Conservation (phyloP, 2,329 filamentous ascomycete species). For the Aspergillus ibericus region DNA sequence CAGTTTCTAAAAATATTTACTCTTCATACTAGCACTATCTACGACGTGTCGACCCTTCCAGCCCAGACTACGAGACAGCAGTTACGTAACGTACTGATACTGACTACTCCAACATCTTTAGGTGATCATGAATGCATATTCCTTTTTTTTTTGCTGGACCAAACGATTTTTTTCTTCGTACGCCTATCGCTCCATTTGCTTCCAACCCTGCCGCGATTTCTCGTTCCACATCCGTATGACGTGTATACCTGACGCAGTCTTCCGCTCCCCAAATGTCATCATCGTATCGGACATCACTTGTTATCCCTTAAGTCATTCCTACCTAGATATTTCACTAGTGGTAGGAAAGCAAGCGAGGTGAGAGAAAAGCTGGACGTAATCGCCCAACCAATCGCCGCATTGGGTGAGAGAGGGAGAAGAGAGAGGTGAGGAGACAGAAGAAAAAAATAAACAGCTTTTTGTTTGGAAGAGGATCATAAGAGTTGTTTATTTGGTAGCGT, state of each 20-base stretch:
- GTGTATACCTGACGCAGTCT: background rate
- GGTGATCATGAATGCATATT: background rate
- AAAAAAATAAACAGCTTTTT: background rate
- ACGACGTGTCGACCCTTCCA: too few relatives aligned
- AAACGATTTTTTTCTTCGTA: conserved; percentile 3
- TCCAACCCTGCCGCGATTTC: background rate
- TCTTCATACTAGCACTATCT: too few relatives aligned
- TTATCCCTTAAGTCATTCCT: background rate
- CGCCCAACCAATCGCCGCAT: background rate
- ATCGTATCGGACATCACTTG: background rate
- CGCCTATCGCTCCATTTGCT: background rate
- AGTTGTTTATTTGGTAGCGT: conserved; percentile 38
- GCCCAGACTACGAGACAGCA: too few relatives aligned
- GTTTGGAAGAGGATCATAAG: conserved; percentile 29
- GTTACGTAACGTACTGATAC: too few relatives aligned
- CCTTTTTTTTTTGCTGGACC: background rate
- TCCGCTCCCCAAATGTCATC: too few relatives aligned
- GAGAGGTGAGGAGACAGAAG: background rate
- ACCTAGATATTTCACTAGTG: conserved; percentile 17
- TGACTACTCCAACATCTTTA: too few relatives aligned
- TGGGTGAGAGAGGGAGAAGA: background rate
- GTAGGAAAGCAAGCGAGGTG: background rate
- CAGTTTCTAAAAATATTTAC: too few relatives aligned
- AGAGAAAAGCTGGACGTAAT: background rate
- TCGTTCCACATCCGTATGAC: background rate